These are phyloP conservation scores for Arxiozyma telluris DNA, from an alignment of 1,139 yeast genomes.

Conservation along the genomic window DNA sequence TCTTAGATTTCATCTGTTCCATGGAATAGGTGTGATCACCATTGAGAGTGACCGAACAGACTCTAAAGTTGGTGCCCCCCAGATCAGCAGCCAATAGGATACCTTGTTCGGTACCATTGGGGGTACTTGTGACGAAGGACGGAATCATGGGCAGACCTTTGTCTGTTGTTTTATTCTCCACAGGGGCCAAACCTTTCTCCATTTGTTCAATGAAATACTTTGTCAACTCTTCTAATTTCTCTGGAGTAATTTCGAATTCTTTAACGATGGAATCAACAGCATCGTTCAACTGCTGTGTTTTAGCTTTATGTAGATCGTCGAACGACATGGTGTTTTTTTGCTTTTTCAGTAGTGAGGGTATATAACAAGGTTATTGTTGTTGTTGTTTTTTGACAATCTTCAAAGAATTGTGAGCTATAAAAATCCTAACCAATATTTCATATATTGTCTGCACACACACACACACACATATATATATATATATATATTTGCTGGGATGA, in stretches of 20 bases:
- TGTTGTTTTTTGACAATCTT: too few species aligned
- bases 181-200: constrained; percentile 48
- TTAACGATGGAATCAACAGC: constrained; percentile 43
- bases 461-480: too few species aligned
- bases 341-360: too few species aligned
- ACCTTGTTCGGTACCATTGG: constrained; percentile 76
- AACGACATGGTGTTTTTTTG: constrained; percentile 19
- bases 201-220: constrained; percentile 55
- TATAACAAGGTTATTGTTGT: too few species aligned
- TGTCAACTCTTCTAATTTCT: constrained; percentile 49
- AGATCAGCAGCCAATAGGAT: constrained; percentile 71
- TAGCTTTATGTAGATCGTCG: constrained; percentile 23
- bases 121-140: constrained; percentile 68
- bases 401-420: too few species aligned
- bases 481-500: too few species aligned
- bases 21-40: constrained; percentile 76
- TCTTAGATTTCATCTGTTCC: constrained; percentile 62
- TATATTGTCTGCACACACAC: too few species aligned
- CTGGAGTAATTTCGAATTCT: constrained; percentile 48
- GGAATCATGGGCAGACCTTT: constrained; percentile 79
- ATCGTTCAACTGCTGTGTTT: constrained; percentile 19
- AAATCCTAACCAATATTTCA: too few species aligned
- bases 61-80: constrained; percentile 86
- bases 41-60: constrained; percentile 68
- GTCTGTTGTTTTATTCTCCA: constrained; percentile 25